A percentile compares a stretch with the other conserved stretches of the same genome.
Conservation (phyloP, 495 filamentous ascomycete genomes). For the Lophium mytilinum region DNA sequence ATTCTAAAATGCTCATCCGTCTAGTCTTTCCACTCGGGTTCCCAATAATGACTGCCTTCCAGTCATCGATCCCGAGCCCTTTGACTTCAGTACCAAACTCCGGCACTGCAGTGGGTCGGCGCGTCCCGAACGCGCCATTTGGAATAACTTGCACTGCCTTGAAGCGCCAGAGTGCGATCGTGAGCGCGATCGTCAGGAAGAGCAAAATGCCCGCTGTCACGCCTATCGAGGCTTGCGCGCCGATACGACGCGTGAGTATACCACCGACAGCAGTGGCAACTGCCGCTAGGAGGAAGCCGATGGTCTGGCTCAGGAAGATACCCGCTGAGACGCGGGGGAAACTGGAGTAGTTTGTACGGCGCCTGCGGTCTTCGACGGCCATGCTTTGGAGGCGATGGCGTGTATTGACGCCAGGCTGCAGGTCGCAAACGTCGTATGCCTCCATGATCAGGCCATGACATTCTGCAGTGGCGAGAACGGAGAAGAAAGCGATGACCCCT, state of each 20-base stretch:
- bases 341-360: constrained; percentile 57
- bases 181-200: constrained; percentile 52
- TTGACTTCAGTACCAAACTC: constrained; percentile 27
- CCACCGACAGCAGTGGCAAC: constrained; percentile 56
- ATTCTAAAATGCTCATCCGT: constrained; percentile 57
- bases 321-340: constrained; percentile 64
- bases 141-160: constrained; percentile 60
- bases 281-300: constrained; percentile 58
- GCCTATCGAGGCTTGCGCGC: constrained; percentile 57
- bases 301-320: constrained; percentile 58
- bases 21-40: constrained; percentile 58
- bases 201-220: constrained; percentile 55
- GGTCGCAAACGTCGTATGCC: constrained; percentile 67
- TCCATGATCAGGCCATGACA: constrained; percentile 74
- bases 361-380: constrained; percentile 41
- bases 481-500: constrained; percentile 57
- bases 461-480: constrained; percentile 65
- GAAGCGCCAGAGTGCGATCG: constrained; percentile 51
- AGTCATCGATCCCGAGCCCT: constrained; percentile 41
- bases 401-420: constrained; percentile 55
- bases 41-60: constrained; percentile 59
- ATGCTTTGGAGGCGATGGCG: constrained; percentile 40
- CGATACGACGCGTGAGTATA: constrained; percentile 49
- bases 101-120: constrained; percentile 30
- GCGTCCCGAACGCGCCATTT: constrained; percentile 38